These are phyloP conservation scores for Melampsora americana DNA, from an alignment of 1,284 basidiomycete species.

Conservation along the genomic window DNA sequence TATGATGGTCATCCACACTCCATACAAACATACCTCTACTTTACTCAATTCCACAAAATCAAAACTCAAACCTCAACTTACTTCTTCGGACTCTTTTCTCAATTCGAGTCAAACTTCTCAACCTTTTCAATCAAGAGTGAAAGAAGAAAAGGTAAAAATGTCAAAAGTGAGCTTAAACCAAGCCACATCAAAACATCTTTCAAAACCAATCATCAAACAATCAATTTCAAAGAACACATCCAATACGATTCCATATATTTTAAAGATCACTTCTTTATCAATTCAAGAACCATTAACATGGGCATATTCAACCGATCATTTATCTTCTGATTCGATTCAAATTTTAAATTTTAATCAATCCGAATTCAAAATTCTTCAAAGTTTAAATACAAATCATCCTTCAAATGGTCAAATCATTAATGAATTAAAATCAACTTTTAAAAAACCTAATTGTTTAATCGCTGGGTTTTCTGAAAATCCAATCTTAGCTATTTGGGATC, in stretches of 20 bases:
- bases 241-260: neutral
- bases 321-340: neutral
- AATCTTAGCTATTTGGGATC: slow-evolving; percentile 6
- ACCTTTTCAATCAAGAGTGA: no score
- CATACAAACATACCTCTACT: no score
- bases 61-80: no score
- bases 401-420: neutral
- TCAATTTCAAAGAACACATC: no score
- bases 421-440: neutral
- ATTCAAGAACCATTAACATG: neutral
- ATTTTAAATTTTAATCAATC: neutral
- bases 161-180: no score
- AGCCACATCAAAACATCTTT: no score
- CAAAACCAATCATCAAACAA: no score
- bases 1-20: no score
- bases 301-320: slow-evolving; percentile 1
- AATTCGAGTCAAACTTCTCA: no score
- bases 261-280: slow-evolving; percentile 5
- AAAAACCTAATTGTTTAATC: slow-evolving; percentile 1
- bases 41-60: no score
- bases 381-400: neutral
- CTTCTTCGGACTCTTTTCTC: no score
- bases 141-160: no score
- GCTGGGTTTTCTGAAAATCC: slow-evolving; percentile 1
- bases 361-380: neutral